phyloP scores from a whole-genome alignment of 139 green algal species.

The Bryopsis sp. region DNA sequence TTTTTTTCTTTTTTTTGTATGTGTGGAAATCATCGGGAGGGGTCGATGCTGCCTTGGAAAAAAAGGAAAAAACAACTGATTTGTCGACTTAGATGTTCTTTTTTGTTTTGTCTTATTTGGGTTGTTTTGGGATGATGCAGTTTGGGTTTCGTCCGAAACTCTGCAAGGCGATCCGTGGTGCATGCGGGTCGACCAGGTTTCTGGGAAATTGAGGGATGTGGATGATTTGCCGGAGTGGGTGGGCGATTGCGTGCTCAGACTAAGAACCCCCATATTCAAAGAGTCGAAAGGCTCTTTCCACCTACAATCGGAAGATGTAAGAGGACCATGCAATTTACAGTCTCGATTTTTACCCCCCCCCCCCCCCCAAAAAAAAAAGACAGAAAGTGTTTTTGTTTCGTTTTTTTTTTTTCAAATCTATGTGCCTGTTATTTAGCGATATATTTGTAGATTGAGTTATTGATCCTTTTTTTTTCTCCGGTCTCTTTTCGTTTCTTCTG shows the following conservation, averaged over 20 bases:
- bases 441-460: not conserved
- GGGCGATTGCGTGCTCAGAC: slow-evolving; percentile 52
- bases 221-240: slow-evolving; percentile 60
- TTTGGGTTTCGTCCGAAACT: not conserved
- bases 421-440: not conserved
- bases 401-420: not conserved
- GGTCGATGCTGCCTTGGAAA: not conserved
- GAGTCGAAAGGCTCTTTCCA: slow-evolving; percentile 73
- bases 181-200: not conserved
- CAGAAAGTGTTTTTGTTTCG: slow-evolving; percentile 1
- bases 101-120: not conserved
- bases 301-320: slow-evolving; percentile 54
- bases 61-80: not conserved
- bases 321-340: not conserved
- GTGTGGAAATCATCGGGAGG: not conserved
- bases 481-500: not conserved
- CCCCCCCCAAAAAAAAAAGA: not conserved
- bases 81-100: not conserved
- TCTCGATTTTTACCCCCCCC: not conserved
- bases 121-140: too few relatives aligned
- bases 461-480: not conserved
- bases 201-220: slow-evolving; percentile 27
- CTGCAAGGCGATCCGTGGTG: not conserved
- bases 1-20: not conserved
- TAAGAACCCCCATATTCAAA: slow-evolving; percentile 24